Base-by-base conservation (phyloP, 2,329 filamentous ascomycete genomes). In the Pestalotiopsis sp. region DNA sequence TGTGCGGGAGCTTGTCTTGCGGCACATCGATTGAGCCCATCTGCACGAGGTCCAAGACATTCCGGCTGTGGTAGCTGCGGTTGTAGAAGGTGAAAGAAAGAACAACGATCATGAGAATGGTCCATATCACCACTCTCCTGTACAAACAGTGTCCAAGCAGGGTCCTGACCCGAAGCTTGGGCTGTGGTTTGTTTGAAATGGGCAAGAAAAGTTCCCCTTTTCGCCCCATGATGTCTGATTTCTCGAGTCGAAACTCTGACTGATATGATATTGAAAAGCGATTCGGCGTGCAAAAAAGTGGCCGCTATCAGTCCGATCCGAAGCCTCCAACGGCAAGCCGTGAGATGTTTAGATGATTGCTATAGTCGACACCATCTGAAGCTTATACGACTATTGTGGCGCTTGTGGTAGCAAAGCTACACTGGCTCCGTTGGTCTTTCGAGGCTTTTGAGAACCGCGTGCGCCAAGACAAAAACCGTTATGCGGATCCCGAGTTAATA, bases 71-170 rank as follows among this genome's bases (percentile, higher is more conserved):
- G 23, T 71, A 60, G 31, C 70, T 72, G 38, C 75, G 76, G 39
- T 76, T 81, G 70, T 83, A 82, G 4, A 86, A 72, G 2, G 80
- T 73, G 49, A 86, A 58, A 4, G 78, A 79, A 11, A 85, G 73
- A 23, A 88, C 74, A 45, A 80, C 70, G 62, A 84, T 76, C 64
- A 82, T 74, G 14, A 81, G 76, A n/a, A 83, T 69, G 5, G 79
- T 80, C 86, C 86, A 88, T 74, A 86, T 77, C 58, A 88, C 76
- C 23, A 88, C 80, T 67, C 86, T 81, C 56, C 85, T 82, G 73
- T 87, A 87, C 45, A 87, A 78, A 72, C 83, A 86, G 73, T 86
- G 83, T 14, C 85, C 80, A n/a, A 89, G 74, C 13, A 88, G 72
- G 6, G 83, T 78, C 70, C 81, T 82, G 25, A 86, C 75, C 67